phyloP scores from a whole-genome alignment of 345 rosid species.

The Eucalyptus viminalis region DNA sequence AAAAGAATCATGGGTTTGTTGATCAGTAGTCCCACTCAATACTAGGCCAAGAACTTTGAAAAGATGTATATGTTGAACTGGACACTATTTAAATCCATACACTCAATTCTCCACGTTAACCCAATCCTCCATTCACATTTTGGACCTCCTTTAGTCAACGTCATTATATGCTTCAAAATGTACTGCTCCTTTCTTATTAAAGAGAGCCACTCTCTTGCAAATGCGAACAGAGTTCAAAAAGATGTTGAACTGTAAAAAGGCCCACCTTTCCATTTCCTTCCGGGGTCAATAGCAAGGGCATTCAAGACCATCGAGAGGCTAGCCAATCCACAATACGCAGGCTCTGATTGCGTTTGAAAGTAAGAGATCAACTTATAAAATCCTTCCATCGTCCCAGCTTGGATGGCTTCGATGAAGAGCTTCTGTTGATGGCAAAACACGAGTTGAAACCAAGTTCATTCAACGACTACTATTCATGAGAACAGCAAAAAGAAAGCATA shows the following conservation, averaged over 20 bases:
- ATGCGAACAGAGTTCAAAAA: background rate
- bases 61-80: background rate
- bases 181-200: background rate
- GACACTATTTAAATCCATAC: background rate
- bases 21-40: background rate
- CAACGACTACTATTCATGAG: background rate
- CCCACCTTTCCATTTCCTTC: constrained; percentile 74
- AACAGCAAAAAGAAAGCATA: background rate
- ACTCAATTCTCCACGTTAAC: background rate
- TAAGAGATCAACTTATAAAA: constrained; percentile 71
- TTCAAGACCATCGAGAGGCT: constrained; percentile 86
- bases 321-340: constrained; percentile 84
- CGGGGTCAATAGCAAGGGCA: constrained; percentile 84
- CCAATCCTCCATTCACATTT: background rate
- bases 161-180: background rate
- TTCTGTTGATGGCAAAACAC: constrained; percentile 17
- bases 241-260: background rate
- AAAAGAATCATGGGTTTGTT: background rate
- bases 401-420: constrained; percentile 76
- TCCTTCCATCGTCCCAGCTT: constrained; percentile 86
- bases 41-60: background rate
- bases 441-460: background rate
- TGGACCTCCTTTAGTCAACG: background rate
- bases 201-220: background rate
- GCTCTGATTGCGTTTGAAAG: constrained; percentile 92